phyloP scores from a whole-genome alignment of 2,329 filamentous ascomycete genomes.

The Exophiala spinifera region DNA sequence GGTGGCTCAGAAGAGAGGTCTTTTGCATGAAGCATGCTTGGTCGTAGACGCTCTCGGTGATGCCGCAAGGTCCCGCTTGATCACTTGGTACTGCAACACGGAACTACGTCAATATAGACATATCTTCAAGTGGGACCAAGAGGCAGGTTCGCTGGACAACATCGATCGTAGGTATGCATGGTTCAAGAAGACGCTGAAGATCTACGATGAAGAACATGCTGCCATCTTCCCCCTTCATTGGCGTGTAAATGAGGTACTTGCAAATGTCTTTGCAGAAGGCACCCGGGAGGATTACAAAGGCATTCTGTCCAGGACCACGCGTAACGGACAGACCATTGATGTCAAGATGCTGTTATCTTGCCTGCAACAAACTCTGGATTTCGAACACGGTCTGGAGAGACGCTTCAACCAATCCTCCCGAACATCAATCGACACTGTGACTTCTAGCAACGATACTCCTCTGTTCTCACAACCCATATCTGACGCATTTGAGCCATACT shows the following conservation, averaged over 20 bases:
- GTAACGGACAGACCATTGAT: constrained; percentile 75
- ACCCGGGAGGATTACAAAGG: constrained; percentile 93
- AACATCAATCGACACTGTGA: constrained; percentile 85
- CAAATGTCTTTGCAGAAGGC: constrained; percentile 90
- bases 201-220: constrained; percentile 89
- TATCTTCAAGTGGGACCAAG: constrained; percentile 93
- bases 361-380: constrained; percentile 92
- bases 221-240: constrained; percentile 81
- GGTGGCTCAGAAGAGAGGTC: constrained; percentile 64
- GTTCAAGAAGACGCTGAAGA: constrained; percentile 94
- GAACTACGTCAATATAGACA: constrained; percentile 92
- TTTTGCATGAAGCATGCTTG: constrained; percentile 80
- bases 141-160: constrained; percentile 93
- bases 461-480: constrained; percentile 89
- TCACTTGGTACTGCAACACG: constrained; percentile 98
- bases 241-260: constrained; percentile 85
- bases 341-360: constrained; percentile 86
- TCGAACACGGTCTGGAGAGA: constrained; percentile 86
- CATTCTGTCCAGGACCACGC: constrained; percentile 84
- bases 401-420: constrained; percentile 69
- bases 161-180: constrained; percentile 92
- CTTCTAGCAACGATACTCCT: constrained; percentile 72
- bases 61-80: constrained; percentile 71
- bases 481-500: constrained; percentile 93
- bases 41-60: constrained; percentile 96